These are phyloP conservation scores for Blastosporella zonata DNA, from an alignment of 1,284 basidiomycete species.

Conservation along the genomic window DNA sequence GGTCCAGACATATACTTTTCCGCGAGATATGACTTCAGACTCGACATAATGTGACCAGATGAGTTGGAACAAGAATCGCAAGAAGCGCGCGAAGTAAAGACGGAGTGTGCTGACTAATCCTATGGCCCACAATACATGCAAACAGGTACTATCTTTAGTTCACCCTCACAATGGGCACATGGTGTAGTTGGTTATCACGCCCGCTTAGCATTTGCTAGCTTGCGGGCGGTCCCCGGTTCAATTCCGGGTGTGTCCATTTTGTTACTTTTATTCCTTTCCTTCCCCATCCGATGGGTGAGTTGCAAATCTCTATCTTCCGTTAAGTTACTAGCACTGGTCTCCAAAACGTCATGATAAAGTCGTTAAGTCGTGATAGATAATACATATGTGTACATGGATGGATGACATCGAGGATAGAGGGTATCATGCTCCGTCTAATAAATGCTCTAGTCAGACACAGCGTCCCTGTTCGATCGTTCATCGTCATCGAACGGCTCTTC, in stretches of 20 bases:
- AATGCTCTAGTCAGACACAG: background rate
- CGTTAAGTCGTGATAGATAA: background rate
- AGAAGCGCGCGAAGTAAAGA: too few relatives aligned
- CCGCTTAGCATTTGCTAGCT: conserved; percentile 13
- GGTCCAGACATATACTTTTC: conserved; percentile 95
- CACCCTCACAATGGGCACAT: conserved; percentile 9
- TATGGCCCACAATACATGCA: background rate
- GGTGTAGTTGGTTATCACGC: conserved; percentile 19
- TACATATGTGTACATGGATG: background rate
- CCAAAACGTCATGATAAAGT: background rate
- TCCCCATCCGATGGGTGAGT: too few relatives aligned
- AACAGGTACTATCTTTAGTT: background rate
- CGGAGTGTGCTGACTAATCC: conserved; percentile 1
- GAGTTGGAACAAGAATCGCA: too few relatives aligned
- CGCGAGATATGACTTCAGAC: conserved; percentile 74
- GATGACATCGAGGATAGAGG: background rate
- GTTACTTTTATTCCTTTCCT: background rate
- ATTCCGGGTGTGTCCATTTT: conserved; percentile 18
- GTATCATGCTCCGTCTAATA: background rate
- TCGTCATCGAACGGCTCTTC: conserved; percentile 9
- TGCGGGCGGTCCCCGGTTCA: conserved; percentile 17
- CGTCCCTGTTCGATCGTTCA: background rate
- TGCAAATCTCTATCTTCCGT: too few relatives aligned
- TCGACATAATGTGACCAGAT: conserved; percentile 29
- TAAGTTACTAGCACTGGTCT: too few relatives aligned